Conservation (phyloP, 768 basidiomycete genomes). For the Peribolospora kevripleyi region DNA sequence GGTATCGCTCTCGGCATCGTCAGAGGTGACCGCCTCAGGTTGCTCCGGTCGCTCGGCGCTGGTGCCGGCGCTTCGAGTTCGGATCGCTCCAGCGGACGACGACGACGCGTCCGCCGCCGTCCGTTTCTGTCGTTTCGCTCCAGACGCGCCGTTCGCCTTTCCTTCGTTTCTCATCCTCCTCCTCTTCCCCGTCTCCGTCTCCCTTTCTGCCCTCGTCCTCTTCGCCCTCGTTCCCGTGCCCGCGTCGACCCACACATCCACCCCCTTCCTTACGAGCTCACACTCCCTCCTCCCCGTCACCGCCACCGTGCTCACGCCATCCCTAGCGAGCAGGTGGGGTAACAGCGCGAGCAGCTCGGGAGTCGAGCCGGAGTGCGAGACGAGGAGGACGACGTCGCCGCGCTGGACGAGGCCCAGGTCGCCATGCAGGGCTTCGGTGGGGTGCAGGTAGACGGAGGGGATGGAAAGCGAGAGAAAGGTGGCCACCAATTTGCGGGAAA, state of each 20-base stretch:
- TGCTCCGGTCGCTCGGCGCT: too few species aligned
- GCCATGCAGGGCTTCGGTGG: slow-evolving; percentile 14
- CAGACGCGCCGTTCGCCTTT: too few species aligned
- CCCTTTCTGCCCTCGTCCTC: too few species aligned
- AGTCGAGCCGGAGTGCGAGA: slow-evolving; percentile 15
- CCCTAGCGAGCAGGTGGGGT: slow-evolving; percentile 9
- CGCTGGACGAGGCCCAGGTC: slow-evolving; percentile 14
- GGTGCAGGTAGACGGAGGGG: slow-evolving; percentile 13
- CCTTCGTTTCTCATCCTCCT: too few species aligned
- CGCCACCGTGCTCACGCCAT: slow-evolving; percentile 7
- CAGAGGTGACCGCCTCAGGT: too few species aligned
- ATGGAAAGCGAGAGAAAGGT: slow-evolving; percentile 15
- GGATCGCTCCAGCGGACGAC: too few species aligned
- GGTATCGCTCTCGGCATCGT: too few species aligned
- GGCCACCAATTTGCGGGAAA: slow-evolving; percentile 13
- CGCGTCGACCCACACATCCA: slow-evolving; percentile 12
- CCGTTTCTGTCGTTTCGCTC: too few species aligned
- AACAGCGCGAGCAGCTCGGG: slow-evolving; percentile 14
- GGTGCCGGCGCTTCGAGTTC: too few species aligned
- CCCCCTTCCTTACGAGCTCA: slow-evolving; percentile 8
- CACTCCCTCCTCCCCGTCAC: slow-evolving; percentile 11
- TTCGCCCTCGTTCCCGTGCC: slow-evolving; percentile 5
- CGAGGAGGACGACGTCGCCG: slow-evolving; percentile 12
- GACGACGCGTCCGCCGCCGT: too few species aligned
- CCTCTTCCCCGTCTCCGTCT: too few species aligned